These are phyloP conservation scores for Aspergillus ruber DNA, from an alignment of 2,329 filamentous ascomycete genomes.

Conservation along the genomic window DNA sequence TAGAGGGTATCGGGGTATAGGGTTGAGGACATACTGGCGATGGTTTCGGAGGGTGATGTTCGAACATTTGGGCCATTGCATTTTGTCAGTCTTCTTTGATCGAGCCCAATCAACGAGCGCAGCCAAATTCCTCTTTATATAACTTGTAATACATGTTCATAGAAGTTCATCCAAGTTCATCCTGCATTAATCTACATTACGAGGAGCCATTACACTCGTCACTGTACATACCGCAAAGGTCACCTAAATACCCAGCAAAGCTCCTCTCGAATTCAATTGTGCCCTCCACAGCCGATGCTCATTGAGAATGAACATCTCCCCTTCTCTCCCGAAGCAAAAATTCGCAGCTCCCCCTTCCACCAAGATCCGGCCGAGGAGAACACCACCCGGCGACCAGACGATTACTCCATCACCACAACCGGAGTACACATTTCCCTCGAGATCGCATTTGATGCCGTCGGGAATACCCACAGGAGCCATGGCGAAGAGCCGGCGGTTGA, in stretches of 20 bases:
- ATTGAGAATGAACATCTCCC: slow-evolving; percentile 37
- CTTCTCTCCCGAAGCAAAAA: slow-evolving; percentile 42
- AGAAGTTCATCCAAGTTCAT: no score
- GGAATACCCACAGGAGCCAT: slow-evolving; percentile 44
- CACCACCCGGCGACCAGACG: slow-evolving; percentile 46
- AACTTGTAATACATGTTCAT: no score
- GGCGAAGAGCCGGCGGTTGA: slow-evolving; percentile 48
- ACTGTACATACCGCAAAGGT: background rate
- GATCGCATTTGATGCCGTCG: slow-evolving; percentile 44
- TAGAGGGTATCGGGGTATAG: slow-evolving; percentile 1
- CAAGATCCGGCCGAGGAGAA: slow-evolving; percentile 51
- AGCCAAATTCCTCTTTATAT: no score
- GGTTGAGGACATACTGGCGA: slow-evolving; percentile 22
- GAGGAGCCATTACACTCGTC: background rate
- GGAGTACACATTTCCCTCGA: slow-evolving; percentile 49
- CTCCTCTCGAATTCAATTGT: slow-evolving; percentile 18
- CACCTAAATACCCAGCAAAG: background rate
- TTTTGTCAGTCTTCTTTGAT: no score
- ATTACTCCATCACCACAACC: slow-evolving; percentile 50
- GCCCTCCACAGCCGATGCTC: slow-evolving; percentile 42
- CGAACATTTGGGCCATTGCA: slow-evolving; percentile 16
- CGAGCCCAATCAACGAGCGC: no score
- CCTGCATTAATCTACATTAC: no score
- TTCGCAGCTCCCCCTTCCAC: slow-evolving; percentile 43
- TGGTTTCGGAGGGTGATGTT: slow-evolving; percentile 26